Evolutionary conservation across 1,284 basidiomycete genomes (phyloP), one percentile per base, ranked within the genome.

Genomic region (Ceratobasidium sp.): DNA sequence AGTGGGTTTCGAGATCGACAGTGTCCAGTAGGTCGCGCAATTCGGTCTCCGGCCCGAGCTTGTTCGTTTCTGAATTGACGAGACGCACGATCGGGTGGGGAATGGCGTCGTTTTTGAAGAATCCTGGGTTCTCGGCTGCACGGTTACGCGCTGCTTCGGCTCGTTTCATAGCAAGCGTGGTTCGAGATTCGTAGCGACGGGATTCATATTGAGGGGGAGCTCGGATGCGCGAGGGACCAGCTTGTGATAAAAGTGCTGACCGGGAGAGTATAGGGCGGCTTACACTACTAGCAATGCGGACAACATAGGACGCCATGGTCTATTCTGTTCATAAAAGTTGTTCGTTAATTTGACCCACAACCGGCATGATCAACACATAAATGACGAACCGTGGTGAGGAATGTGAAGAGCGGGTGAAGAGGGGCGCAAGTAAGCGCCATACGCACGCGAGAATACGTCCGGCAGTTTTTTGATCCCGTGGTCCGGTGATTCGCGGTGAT

Each of bases 91-190:
- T 7, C 1, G 61, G 21, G 50, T 55, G 71, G n/a, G 73, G 74
- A 41, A 78, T 78, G 18, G 76, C 61, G 38, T 76, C 73, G 55
- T 77, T 76, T 44, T 61, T 67, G 41, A 69, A 72, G 26, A 49
- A 50, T 18, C 54, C 28, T 8, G 67, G 67, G 18, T 58, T 46
- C 35, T 55, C 30, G 54, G 41, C 54, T 7, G 67, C 67, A 6
- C 28, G 54, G 23, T 49, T 55, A 16, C 55, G 67, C 13, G 67
- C 67, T 13, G 67, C 67, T 49, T 70, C 67, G 21, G 54, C 67
- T 23, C 67, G 67, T 23, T 59, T 70, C 13, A 70, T 18, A 2
- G 67, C 67, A 1, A 38, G 4, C 3, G 67, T 55, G 1, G 41
- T 38, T 14, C 26, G 30, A 2, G 55, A 70, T 18, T 70, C 67